These are phyloP conservation scores for Nidularia sp. DNA, from an alignment of 768 basidiomycete genomes.

Conservation along the genomic window DNA sequence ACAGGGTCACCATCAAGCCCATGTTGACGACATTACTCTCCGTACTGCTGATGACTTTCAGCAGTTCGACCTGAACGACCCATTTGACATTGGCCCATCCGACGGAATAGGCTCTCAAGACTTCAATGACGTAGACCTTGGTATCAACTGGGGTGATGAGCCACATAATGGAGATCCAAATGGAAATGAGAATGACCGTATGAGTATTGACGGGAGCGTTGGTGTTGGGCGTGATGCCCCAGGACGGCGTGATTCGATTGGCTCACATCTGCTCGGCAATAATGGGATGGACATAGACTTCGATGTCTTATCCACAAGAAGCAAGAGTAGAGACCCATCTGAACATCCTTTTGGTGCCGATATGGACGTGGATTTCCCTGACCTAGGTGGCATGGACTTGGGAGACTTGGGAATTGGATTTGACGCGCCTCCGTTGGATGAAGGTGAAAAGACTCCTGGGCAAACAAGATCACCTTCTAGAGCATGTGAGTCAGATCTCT, in stretches of 20 bases:
- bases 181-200: slow-evolving; percentile 38
- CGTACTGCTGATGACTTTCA: slow-evolving; percentile 70
- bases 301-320: slow-evolving; percentile 57
- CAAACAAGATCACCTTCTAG: slow-evolving; percentile 61
- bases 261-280: slow-evolving; percentile 53
- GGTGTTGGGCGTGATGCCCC: slow-evolving; percentile 77
- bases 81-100: slow-evolving; percentile 75
- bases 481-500: slow-evolving; percentile 49
- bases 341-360: slow-evolving; percentile 63
- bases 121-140: slow-evolving; percentile 68
- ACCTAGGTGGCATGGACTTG: slow-evolving; percentile 62
- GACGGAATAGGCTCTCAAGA: slow-evolving; percentile 88
- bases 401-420: slow-evolving; percentile 62
- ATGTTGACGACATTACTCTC: slow-evolving; percentile 86
- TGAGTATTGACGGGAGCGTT: slow-evolving; percentile 57
- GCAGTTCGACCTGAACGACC: slow-evolving; percentile 62
- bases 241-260: slow-evolving; percentile 51
- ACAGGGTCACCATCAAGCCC: slow-evolving; percentile 78
- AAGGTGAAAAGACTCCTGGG: slow-evolving; percentile 49
- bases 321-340: slow-evolving; percentile 59
- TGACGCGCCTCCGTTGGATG: slow-evolving; percentile 44
- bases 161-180: slow-evolving; percentile 29
- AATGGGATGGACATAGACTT: slow-evolving; percentile 45
- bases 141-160: slow-evolving; percentile 72
- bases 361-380: slow-evolving; percentile 42